phyloP scores from a whole-genome alignment of 208 protist species.

The Leishmania guyanensis region DNA sequence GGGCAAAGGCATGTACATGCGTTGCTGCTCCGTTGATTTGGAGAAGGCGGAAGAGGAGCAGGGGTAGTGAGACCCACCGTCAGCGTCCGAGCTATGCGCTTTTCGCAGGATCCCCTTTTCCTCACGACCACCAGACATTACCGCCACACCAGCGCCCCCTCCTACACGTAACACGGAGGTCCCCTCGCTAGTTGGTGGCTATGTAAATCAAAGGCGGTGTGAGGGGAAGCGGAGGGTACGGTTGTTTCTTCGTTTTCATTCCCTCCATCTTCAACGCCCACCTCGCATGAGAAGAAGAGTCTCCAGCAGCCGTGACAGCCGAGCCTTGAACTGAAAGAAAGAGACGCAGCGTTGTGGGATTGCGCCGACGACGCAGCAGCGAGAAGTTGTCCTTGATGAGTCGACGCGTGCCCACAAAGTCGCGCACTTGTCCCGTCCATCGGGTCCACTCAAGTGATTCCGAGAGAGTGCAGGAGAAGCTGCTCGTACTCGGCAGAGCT shows the following conservation, averaged over 20 bases:
- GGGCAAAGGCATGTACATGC: background rate
- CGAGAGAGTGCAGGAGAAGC: constrained; percentile 22
- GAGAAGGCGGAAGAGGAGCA: background rate
- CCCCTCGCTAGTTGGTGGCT: background rate
- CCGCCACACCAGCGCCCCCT: background rate
- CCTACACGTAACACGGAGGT: background rate
- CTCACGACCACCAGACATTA: background rate
- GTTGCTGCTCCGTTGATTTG: background rate
- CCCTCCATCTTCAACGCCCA: background rate
- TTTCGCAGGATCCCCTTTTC: background rate
- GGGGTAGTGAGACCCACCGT: background rate
- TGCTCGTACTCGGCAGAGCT: constrained; percentile 27
- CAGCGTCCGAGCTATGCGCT: background rate
- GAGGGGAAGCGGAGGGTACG: background rate
- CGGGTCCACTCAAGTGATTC: background rate
- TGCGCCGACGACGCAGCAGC: background rate
- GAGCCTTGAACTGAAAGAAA: background rate
- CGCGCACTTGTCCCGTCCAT: background rate
- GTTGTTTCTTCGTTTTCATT: constrained; percentile 7
- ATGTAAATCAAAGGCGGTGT: background rate
- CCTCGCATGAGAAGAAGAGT: background rate
- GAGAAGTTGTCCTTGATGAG: background rate
- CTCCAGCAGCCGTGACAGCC: background rate
- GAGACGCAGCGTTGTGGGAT: background rate
- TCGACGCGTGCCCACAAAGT: background rate